phyloP scores from a whole-genome alignment of 352 stramenopile species.

The Phytophthora citricola region DNA sequence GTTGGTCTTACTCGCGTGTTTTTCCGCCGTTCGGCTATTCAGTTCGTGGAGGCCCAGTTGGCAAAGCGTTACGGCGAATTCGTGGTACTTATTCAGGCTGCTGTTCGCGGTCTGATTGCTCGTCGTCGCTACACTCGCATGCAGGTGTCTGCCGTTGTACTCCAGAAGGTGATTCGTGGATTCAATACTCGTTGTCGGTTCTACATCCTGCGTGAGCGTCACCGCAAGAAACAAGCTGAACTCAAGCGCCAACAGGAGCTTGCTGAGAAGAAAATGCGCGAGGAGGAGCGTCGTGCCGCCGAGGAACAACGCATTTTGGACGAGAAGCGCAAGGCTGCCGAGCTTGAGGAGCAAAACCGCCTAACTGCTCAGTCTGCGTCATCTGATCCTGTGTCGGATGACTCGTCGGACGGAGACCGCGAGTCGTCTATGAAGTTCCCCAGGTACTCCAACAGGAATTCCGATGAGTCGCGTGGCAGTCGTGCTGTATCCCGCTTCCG shows the following conservation, averaged over 20 bases:
- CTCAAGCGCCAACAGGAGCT: constrained; percentile 48
- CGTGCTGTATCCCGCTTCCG: constrained; percentile 75
- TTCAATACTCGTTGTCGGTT: constrained; percentile 70
- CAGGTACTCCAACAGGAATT: constrained; percentile 17
- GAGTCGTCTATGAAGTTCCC: constrained; percentile 39
- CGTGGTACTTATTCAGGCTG: constrained; percentile 84
- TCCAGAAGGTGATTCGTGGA: constrained; percentile 73
- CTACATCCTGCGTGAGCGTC: constrained; percentile 53
- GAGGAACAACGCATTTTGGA: constrained; percentile 43
- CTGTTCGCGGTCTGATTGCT: constrained; percentile 65
- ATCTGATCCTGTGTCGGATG: constrained; percentile 78
- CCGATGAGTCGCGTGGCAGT: constrained; percentile 28
- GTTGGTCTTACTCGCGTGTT: constrained; percentile 85
- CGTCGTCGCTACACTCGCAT: constrained; percentile 58
- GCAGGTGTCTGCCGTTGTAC: constrained; percentile 45
- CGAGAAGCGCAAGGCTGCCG: constrained; percentile 54
- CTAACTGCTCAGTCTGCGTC: constrained; percentile 67
- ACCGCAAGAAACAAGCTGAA: constrained; percentile 53
- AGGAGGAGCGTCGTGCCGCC: constrained; percentile 42
- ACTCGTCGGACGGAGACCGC: constrained; percentile 67
- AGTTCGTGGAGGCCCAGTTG: constrained; percentile 87
- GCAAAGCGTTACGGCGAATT: constrained; percentile 89
- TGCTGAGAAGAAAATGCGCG: constrained; percentile 41
- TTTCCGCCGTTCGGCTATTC: constrained; percentile 84
- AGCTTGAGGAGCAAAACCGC: constrained; percentile 65